Evolutionary conservation across 2,329 filamentous ascomycete species (phyloP).

Genomic region (Davidsoniella virescens): DNA sequence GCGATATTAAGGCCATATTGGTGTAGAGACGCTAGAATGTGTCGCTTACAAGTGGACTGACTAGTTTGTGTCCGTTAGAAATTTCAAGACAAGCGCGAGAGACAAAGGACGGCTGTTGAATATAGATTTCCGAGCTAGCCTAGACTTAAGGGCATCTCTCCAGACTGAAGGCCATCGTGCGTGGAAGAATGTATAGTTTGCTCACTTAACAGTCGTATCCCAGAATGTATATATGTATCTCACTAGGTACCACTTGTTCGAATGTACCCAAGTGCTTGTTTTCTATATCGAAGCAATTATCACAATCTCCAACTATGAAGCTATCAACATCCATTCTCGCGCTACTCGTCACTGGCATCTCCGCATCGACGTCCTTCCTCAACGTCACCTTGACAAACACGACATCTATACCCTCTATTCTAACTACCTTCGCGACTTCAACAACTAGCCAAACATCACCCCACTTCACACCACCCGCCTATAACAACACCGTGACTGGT

Average conservation of each 20-base stretch:
- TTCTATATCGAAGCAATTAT: not conserved
- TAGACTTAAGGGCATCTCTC: no score
- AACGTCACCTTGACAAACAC: not conserved
- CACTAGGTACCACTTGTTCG: not conserved
- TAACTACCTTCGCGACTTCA: conserved; percentile 1
- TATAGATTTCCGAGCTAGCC: not conserved
- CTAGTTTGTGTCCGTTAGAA: no score
- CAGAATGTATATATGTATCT: not conserved
- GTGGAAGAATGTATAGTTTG: no score
- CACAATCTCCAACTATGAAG: not conserved
- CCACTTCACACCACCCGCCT: not conserved
- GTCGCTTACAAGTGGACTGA: no score
- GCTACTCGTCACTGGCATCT: not conserved
- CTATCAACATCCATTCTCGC: not conserved
- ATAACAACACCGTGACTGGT: conserved; percentile 12
- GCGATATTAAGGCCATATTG: no score
- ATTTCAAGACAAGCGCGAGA: no score
- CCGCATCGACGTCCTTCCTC: not conserved
- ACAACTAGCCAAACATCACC: conserved; percentile 7
- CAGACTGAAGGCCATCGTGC: no score
- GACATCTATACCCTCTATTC: not conserved
- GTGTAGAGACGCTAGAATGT: no score
- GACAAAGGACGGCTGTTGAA: not conserved
- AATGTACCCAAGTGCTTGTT: no score
- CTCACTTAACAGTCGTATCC: not conserved